These are phyloP conservation scores for Acanthamoeba lenticulata DNA, from an alignment of 208 protist species.

Conservation along the genomic window DNA sequence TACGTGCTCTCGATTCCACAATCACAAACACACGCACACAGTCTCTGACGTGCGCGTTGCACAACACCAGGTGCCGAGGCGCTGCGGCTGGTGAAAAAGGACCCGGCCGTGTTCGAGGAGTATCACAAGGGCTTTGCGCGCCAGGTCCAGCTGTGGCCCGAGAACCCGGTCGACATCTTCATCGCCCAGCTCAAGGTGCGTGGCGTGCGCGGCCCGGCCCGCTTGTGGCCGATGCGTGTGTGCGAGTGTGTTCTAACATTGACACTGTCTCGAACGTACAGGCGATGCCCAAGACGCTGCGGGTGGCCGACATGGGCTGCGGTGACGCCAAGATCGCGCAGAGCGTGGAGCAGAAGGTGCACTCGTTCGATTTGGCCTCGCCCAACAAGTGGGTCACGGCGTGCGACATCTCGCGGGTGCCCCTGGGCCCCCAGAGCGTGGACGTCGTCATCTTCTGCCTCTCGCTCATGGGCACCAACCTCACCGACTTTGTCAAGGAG, in stretches of 20 bases:
- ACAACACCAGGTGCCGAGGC: neutral
- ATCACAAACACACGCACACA: too few species aligned
- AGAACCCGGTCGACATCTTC: slow-evolving; percentile 93
- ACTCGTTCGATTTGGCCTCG: slow-evolving; percentile 95
- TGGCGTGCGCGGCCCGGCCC: too few species aligned
- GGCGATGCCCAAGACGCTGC: slow-evolving; percentile 88
- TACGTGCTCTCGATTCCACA: neutral
- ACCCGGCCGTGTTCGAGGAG: slow-evolving; percentile 37
- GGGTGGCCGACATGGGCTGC: slow-evolving; percentile 96
- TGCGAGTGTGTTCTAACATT: too few species aligned
- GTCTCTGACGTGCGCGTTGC: neutral
- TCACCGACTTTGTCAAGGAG: slow-evolving; percentile 92
- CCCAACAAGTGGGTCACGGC: slow-evolving; percentile 90
- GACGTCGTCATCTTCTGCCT: slow-evolving; percentile 95
- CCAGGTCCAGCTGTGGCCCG: slow-evolving; percentile 94
- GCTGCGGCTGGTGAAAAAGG: slow-evolving; percentile 13
- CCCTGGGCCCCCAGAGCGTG: slow-evolving; percentile 87
- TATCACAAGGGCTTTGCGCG: slow-evolving; percentile 94
- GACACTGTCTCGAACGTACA: too few species aligned
- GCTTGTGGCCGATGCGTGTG: too few species aligned
- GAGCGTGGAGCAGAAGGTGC: slow-evolving; percentile 91
- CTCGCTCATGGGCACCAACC: slow-evolving; percentile 96
- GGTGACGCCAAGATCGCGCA: slow-evolving; percentile 93
- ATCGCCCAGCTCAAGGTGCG: slow-evolving; percentile 76
- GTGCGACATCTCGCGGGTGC: slow-evolving; percentile 91